Conservation (phyloP, 176 grass and related monocot species). For the Ensete ventricosum region DNA sequence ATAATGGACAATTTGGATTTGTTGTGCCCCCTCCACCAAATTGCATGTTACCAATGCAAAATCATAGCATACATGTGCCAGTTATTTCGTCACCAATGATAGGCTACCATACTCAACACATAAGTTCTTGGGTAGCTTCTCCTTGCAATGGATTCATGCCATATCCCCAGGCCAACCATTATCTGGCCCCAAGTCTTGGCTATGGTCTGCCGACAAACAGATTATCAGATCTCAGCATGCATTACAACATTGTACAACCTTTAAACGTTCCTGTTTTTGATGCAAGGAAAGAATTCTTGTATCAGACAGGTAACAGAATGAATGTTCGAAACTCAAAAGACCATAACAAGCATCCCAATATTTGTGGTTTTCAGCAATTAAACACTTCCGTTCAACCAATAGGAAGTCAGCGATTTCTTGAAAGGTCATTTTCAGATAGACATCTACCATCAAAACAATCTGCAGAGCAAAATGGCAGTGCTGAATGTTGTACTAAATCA, state of each 20-base stretch:
- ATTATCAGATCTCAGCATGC: conserved; percentile 42
- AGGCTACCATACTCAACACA: conserved; percentile 37
- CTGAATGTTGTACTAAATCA: conserved; percentile 23
- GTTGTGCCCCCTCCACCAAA: conserved; percentile 23
- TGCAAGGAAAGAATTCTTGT: conserved; percentile 33
- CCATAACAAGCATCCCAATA: conserved; percentile 7
- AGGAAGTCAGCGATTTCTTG: conserved; percentile 25
- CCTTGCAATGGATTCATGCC: conserved; percentile 50
- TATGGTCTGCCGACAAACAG: conserved; percentile 30
- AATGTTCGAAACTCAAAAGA: conserved; percentile 16
- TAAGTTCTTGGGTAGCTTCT: conserved; percentile 37
- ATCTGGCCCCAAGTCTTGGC: conserved; percentile 26
- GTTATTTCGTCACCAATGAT: conserved; percentile 36
- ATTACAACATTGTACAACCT: conserved; percentile 48
- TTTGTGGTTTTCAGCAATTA: conserved; percentile 14
- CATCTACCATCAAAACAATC: conserved; percentile 18
- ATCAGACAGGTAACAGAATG: conserved; percentile 21
- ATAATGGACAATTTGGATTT: conserved; percentile 29
- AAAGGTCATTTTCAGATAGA: conserved; percentile 26
- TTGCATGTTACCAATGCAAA: conserved; percentile 23
- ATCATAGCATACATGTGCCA: conserved; percentile 36
- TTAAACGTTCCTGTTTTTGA: conserved; percentile 41
- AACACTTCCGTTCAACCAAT: conserved; percentile 11
- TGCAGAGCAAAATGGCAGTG: conserved; percentile 11
- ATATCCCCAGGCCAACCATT: conserved; percentile 37